phyloP scores from a whole-genome alignment of 352 stramenopile genomes.

The Pythium pyrilobum region DNA sequence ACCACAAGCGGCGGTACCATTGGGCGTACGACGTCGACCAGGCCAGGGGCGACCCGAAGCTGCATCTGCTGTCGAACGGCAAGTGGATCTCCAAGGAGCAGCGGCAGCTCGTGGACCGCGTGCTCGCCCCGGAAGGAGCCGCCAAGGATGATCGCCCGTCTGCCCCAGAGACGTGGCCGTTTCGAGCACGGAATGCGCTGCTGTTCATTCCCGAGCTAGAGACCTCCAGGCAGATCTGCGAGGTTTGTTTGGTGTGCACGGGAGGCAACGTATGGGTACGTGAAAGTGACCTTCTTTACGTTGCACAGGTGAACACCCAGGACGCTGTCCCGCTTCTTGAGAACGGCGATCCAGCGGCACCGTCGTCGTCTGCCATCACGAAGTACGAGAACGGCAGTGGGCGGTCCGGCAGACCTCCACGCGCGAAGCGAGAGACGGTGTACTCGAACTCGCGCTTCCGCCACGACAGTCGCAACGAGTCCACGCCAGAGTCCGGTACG shows the following conservation, averaged over 20 bases:
- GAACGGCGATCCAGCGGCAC: constrained; percentile 15
- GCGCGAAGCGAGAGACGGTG: constrained; percentile 41
- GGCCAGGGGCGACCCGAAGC: constrained; percentile 48
- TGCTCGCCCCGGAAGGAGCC: constrained; percentile 26
- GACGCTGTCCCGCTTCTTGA: constrained; percentile 29
- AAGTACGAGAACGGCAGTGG: constrained; percentile 6
- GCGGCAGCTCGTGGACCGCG: constrained; percentile 52
- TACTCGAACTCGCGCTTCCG: constrained; percentile 73
- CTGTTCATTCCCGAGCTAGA: constrained; percentile 70
- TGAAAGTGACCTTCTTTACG: too few species aligned
- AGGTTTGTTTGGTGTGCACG: constrained; percentile 24
- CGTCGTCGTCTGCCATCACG: not conserved
- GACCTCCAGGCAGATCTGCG: constrained; percentile 51
- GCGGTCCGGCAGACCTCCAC: constrained; percentile 21
- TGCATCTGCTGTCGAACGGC: constrained; percentile 65
- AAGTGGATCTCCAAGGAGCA: constrained; percentile 70
- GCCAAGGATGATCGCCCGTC: constrained; percentile 51
- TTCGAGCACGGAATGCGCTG: constrained; percentile 67
- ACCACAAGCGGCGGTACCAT: constrained; percentile 65
- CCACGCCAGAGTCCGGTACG: too few species aligned
- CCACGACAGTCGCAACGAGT: not conserved
- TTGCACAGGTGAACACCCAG: not conserved
- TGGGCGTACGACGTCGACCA: constrained; percentile 69
- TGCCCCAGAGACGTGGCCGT: constrained; percentile 70
- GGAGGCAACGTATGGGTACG: constrained; percentile 8